Evolutionary conservation across 169 alveolate species (phyloP).

Genomic region (Plasmodium inui): DNA sequence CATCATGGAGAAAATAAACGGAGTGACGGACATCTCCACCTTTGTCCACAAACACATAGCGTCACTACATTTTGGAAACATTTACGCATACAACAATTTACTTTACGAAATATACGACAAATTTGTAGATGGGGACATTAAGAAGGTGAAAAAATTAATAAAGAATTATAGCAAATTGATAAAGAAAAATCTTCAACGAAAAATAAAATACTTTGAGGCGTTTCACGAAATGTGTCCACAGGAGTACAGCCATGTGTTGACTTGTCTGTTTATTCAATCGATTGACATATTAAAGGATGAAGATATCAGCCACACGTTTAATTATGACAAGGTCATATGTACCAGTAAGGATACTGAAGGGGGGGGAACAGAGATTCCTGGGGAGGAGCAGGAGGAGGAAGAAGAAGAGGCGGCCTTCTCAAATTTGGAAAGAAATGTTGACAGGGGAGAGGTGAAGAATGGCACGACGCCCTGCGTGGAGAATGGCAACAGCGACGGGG

Average conservation of each 20-base stretch:
- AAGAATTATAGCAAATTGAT: constrained; percentile 51
- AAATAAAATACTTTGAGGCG: constrained; percentile 54
- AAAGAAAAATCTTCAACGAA: constrained; percentile 28
- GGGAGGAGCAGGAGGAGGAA: not conserved
- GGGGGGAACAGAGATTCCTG: not conserved
- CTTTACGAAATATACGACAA: constrained; percentile 73
- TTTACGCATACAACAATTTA: constrained; percentile 65
- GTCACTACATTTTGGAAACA: constrained; percentile 24
- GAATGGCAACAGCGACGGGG: not conserved
- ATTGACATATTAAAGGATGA: constrained; percentile 45
- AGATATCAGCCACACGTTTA: constrained; percentile 65
- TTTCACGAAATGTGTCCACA: constrained; percentile 60
- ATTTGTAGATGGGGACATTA: constrained; percentile 48
- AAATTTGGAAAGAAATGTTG: not conserved
- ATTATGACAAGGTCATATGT: constrained; percentile 35
- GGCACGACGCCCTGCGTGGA: not conserved
- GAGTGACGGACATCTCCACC: constrained; percentile 11
- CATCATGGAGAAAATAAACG: constrained; percentile 14
- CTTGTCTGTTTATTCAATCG: constrained; percentile 69
- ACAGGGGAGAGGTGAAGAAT: not conserved
- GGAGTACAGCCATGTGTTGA: constrained; percentile 40
- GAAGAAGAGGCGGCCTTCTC: not conserved
- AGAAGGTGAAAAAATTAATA: constrained; percentile 63
- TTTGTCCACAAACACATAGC: constrained; percentile 21
- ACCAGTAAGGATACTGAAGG: constrained; percentile 7